A percentile compares a stretch with the other conserved stretches of the same genome.
Evolutionary conservation across 257 asterid genomes (phyloP).

Genomic region (Linaria vulgaris): DNA sequence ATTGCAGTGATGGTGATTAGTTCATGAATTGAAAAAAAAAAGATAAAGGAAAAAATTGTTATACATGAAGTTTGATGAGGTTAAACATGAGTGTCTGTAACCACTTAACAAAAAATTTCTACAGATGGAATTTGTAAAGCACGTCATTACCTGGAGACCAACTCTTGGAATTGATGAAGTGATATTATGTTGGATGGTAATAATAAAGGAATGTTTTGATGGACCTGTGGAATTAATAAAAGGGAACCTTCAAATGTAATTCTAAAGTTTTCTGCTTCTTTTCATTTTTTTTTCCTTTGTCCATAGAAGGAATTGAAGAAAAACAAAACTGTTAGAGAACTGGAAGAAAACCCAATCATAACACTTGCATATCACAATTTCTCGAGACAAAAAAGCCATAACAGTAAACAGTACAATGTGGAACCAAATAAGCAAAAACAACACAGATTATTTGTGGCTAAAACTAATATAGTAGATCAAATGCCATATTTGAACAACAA

Average conservation of each 20-base stretch:
- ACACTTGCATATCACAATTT: neutral
- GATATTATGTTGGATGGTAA: slow-evolving; percentile 72
- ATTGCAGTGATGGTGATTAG: slow-evolving; percentile 8
- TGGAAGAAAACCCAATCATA: slow-evolving; percentile 4
- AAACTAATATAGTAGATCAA: neutral
- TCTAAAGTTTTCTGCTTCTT: neutral
- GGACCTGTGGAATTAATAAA: slow-evolving; percentile 49
- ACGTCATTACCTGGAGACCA: slow-evolving; percentile 78
- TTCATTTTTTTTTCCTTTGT: slow-evolving; percentile 2
- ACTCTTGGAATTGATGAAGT: slow-evolving; percentile 90
- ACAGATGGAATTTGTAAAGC: neutral
- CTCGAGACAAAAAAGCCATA: no score
- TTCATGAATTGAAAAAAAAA: neutral
- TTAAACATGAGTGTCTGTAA: neutral
- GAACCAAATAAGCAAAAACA: no score
- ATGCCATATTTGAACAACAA: neutral
- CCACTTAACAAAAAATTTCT: neutral
- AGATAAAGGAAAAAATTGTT: neutral
- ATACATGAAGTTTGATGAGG: neutral
- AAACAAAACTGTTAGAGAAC: slow-evolving; percentile 10
- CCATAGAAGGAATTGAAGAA: neutral
- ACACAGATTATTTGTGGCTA: neutral
- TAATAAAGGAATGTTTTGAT: slow-evolving; percentile 45
- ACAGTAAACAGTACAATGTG: no score
- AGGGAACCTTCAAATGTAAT: slow-evolving; percentile 9